Conservation (phyloP, 495 filamentous ascomycete species). For the Durotheca rogersii region DNA sequence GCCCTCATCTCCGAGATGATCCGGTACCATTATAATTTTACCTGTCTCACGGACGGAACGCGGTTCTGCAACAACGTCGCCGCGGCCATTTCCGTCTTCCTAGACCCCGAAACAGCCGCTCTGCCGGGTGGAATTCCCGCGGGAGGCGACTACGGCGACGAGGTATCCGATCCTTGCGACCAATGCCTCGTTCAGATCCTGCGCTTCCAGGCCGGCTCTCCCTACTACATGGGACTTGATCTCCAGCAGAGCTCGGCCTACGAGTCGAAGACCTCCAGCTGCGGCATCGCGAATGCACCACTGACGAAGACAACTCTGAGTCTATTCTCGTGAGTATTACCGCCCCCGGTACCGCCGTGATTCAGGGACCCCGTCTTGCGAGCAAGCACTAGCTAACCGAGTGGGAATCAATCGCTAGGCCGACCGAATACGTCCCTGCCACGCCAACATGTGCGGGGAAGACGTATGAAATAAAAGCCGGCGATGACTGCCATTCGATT, state of each 20-base stretch:
- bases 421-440: too few species aligned
- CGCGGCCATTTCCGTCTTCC: too few species aligned
- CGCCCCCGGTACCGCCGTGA: too few species aligned
- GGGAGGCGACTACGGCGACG: too few species aligned
- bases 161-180: too few species aligned
- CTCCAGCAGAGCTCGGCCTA: conserved; percentile 10
- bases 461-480: conserved; percentile 16
- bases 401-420: too few species aligned
- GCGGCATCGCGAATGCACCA: conserved; percentile 7
- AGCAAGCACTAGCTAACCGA: too few species aligned
- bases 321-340: too few species aligned
- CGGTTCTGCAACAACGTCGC: conserved; percentile 17
- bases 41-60: conserved; percentile 13
- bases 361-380: too few species aligned
- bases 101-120: too few species aligned
- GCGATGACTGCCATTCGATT: conserved; percentile 24
- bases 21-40: conserved; percentile 8
- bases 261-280: conserved; percentile 25
- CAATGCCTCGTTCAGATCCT: conserved; percentile 17
- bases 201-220: conserved; percentile 19
- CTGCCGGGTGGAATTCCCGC: too few species aligned
- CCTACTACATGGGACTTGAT: conserved; percentile 19
- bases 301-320: too few species aligned
- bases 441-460: conserved; percentile 17
- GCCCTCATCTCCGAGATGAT: conserved; percentile 15